Percentiles rank a stretch among this genome's conserved stretches.
phyloP scores from a whole-genome alignment of 768 basidiomycete species.

The Xerocomellus dryophilus region DNA sequence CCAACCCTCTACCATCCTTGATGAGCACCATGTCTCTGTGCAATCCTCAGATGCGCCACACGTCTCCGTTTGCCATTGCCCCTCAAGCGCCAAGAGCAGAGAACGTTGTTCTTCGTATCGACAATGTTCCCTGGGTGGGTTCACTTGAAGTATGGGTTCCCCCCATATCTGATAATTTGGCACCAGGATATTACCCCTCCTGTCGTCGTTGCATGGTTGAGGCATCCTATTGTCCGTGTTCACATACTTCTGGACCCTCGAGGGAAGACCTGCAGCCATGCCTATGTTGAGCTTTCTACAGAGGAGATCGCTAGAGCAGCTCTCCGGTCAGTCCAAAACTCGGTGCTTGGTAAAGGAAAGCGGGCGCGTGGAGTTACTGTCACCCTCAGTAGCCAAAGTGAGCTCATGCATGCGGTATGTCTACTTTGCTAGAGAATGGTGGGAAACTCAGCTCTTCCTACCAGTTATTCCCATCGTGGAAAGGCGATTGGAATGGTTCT shows the following conservation, averaged over 20 bases:
- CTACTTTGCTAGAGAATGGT: background rate
- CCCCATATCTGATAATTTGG: slow-evolving; percentile 5
- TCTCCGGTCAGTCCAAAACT: slow-evolving; percentile 49
- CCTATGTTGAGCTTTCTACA: slow-evolving; percentile 70
- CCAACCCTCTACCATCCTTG: slow-evolving; percentile 29
- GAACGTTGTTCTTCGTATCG: slow-evolving; percentile 70
- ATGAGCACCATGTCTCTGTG: slow-evolving; percentile 32
- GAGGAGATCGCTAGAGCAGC: slow-evolving; percentile 63
- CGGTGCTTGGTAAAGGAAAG: slow-evolving; percentile 71
- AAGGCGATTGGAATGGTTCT: slow-evolving; percentile 66
- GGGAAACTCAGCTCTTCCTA: slow-evolving; percentile 1
- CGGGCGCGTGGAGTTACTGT: slow-evolving; percentile 82
- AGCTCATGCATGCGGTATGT: slow-evolving; percentile 73
- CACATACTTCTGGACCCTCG: slow-evolving; percentile 78
- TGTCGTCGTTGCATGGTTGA: slow-evolving; percentile 65
- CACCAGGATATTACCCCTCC: slow-evolving; percentile 79
- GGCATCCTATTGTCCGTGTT: slow-evolving; percentile 58
- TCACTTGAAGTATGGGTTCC: background rate
- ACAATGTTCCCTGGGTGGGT: slow-evolving; percentile 86
- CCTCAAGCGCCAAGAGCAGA: slow-evolving; percentile 29
- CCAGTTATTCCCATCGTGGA: slow-evolving; percentile 80
- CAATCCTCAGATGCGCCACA: slow-evolving; percentile 21
- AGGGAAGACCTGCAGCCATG: slow-evolving; percentile 83
- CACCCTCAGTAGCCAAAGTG: slow-evolving; percentile 75
- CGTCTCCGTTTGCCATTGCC: slow-evolving; percentile 10